Base-by-base conservation (phyloP, 768 basidiomycete species). In the Pisolithus sp. region DNA sequence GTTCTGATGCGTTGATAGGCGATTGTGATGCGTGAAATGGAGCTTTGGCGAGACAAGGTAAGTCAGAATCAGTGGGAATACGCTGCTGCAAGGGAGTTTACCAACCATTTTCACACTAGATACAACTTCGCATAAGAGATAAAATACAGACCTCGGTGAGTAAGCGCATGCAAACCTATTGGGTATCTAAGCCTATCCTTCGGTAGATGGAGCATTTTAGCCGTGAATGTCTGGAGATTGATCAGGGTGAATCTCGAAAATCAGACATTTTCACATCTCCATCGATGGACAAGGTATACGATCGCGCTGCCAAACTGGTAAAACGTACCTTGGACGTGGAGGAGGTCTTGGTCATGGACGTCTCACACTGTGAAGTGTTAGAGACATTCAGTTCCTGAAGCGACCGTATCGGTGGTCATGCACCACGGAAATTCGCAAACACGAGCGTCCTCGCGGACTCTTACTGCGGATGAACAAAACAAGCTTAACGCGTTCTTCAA, bases 1-100 rank as follows among this genome's bases (percentile, higher is more conserved):
- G 34, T 50, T 43, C 41, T 58, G 18, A 64, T 17, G 7, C 17
- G 20, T 45, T 24, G 24, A 34, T 48, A 75, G 76, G 91, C 89
- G 2, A 85, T 97, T 51, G 85, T 86, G 17, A 90, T 96, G 86
- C 81, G 94, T 34, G 94, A 97, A 67, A 83, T 97, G 83, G 94
- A 96, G 64, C 73, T 96, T 2, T 96, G 93, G 93, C 75, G 86
- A 53, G 93, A 96, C 67, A 95, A 96, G 76, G 89, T 88, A 51
- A 39, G 64, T 51, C 47, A 15, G 20, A 30, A 31, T 34, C 3
- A 39, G 64, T 51, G 46, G 20, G 20, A 21, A 31, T 34, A 3
- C 15, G 31, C 46, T 24, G 28, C 23, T 43, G 24, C 48, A 30
- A 12, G 23, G 4, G 31, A 30, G 2, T 3, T 21, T 30, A 17